Base-by-base conservation (phyloP, 148 eudicot genomes). In the Vaccinium darrowii region DNA sequence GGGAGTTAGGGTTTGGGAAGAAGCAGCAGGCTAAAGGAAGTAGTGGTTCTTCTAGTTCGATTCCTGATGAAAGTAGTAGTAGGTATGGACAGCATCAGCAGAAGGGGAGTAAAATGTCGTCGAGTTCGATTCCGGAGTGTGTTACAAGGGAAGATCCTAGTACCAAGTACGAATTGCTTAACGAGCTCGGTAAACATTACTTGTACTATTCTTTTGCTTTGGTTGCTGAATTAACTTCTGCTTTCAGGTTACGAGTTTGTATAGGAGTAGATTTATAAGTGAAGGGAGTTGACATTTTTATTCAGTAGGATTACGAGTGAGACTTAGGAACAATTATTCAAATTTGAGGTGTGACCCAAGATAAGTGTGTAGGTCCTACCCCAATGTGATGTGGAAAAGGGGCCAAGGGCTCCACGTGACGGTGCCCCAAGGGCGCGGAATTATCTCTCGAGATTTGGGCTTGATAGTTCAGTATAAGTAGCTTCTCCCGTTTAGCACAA, bases 71-170 rank as follows among this genome's bases (percentile, higher is more conserved):
- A 65, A 82, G 78, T 30, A 52, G 86, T 63, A 81, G 75, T 30
- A 56, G 87, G 57, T 90, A 87, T 49, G 88, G 92, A 83, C 89
- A 82, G 80, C 90, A 87, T 12, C 89, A 82, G 80, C 90, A 87
- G 30, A 65, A 65, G 86, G 87, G 89, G 85, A 93, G 96, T 62
- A 95, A 92, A 82, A 78, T 93, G 88, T 94, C 98, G 3, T 88
- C 93, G 0, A 92, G 98, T 78, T 97, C 98, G n/a, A 91, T 97
- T 74, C 94, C 97, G 0, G 99, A 97, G 2, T 89, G 93, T 88
- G 89, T 95, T 58, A 89, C 91, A 30, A 93, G 91, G 87, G 98
- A 97, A 72, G 99, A 97, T 89, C 99, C 97, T 83, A 84, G 86
- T 67, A 88, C 94, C 39, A 95, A 91, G 89, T 95, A 94, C 86